These are phyloP conservation scores for Elsinoe batatas DNA, from an alignment of 2,329 filamentous ascomycete genomes.

Conservation along the genomic window DNA sequence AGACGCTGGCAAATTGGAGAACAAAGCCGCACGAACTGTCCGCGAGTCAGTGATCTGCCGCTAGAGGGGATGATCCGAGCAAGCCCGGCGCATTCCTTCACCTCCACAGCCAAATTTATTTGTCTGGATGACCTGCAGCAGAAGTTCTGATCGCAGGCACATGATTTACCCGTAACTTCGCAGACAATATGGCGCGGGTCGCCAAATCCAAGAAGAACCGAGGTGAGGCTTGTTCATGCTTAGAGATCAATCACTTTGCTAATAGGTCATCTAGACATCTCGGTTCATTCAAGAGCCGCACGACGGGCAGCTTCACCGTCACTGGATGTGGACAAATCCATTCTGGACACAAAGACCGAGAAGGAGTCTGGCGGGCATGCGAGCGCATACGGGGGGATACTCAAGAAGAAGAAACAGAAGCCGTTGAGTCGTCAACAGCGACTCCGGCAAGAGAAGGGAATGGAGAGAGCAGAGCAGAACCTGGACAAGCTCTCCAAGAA, in stretches of 20 bases:
- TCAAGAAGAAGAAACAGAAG: constrained; percentile 55
- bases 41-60: constrained; percentile 3
- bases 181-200: constrained; percentile 34
- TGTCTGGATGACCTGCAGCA: too few species aligned
- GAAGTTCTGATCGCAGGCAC: too few species aligned
- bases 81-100: background rate
- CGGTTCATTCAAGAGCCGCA: constrained; percentile 63
- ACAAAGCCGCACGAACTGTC: background rate
- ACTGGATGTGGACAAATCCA: constrained; percentile 61
- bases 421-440: constrained; percentile 44
- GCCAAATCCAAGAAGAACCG: constrained; percentile 36
- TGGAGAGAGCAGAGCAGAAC: constrained; percentile 47
- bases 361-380: constrained; percentile 44
- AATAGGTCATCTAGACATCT: constrained; percentile 40
- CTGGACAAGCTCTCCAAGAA: constrained; percentile 48
- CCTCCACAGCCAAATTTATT: constrained; percentile 4
- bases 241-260: background rate
- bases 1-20: background rate
- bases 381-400: constrained; percentile 60
- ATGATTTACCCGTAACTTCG: background rate
- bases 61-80: background rate
- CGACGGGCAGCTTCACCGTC: constrained; percentile 61
- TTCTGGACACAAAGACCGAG: constrained; percentile 47
- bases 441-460: constrained; percentile 42
- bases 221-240: constrained; percentile 21